phyloP scores from a whole-genome alignment of 225 moss, liverwort and hornwort genomes.

The Marchantia polymorpha region DNA sequence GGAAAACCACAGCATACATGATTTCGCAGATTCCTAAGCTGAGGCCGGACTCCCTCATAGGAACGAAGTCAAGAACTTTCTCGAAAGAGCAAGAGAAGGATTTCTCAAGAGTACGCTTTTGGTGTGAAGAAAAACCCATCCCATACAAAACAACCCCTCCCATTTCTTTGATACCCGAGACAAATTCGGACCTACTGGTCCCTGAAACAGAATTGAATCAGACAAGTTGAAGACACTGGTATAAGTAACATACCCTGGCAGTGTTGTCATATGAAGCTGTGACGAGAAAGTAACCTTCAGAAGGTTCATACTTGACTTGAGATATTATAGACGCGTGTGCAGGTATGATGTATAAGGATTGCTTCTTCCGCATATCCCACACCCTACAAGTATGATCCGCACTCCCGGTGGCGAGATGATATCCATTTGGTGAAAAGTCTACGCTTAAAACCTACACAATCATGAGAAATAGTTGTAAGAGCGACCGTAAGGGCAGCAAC shows the following conservation, averaged over 20 bases:
- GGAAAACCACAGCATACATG: too few species aligned
- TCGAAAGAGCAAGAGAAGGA: too few species aligned
- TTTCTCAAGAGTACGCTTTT: too few species aligned
- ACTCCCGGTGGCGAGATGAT: slow-evolving; percentile 93
- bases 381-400: slow-evolving; percentile 96
- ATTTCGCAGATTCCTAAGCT: too few species aligned
- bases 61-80: too few species aligned
- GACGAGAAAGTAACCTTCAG: slow-evolving; percentile 88
- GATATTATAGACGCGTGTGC: slow-evolving; percentile 90
- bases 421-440: slow-evolving; percentile 96
- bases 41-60: too few species aligned
- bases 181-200: too few species aligned
- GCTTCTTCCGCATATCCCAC: slow-evolving; percentile 91
- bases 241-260: slow-evolving; percentile 53
- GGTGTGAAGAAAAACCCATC: too few species aligned
- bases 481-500: neutral
- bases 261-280: slow-evolving; percentile 91
- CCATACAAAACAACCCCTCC: too few species aligned
- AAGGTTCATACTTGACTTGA: slow-evolving; percentile 95
- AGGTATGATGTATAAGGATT: slow-evolving; percentile 80
- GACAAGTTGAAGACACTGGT: too few species aligned
- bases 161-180: too few species aligned
- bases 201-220: too few species aligned
- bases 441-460: slow-evolving; percentile 64
- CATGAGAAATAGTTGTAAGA: neutral